Percentiles rank a stretch among this genome's conserved stretches.
Evolutionary conservation across 2,329 filamentous ascomycete genomes (phyloP).

Genomic region (Lasiodiplodia hormozganensis): DNA sequence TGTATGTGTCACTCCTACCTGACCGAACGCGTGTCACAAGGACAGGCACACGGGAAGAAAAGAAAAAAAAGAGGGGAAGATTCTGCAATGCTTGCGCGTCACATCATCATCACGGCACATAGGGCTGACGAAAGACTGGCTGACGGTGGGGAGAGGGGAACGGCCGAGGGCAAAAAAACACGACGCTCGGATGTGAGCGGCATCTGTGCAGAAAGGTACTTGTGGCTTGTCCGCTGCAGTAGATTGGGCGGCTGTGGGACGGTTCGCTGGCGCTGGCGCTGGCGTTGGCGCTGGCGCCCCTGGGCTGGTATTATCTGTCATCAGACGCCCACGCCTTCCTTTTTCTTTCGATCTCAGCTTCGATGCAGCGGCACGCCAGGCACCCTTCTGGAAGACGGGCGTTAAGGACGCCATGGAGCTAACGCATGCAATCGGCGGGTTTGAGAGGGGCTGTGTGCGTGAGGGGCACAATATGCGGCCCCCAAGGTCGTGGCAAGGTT

Average conservation of each 20-base stretch:
- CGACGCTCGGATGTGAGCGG: not conserved
- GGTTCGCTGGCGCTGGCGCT: not conserved
- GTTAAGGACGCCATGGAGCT: not conserved
- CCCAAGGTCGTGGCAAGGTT: slow-evolving; percentile 3
- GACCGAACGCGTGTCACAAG: not conserved
- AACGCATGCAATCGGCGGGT: slow-evolving; percentile 10
- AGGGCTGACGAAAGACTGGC: not conserved
- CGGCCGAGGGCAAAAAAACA: not conserved
- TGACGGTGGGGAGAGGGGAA: not conserved
- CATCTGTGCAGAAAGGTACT: not conserved
- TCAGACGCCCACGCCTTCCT: not conserved
- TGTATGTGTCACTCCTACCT: not conserved
- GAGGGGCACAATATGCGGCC: not conserved
- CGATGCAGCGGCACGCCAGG: too few species aligned
- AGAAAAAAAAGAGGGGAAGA: not conserved
- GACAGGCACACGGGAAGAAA: not conserved
- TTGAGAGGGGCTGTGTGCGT: too few species aligned
- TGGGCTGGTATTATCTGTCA: not conserved
- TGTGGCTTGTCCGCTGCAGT: too few species aligned
- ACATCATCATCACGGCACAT: not conserved
- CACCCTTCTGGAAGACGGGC: not conserved
- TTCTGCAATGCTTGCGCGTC: not conserved
- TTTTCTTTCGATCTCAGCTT: too few species aligned
- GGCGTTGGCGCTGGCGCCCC: not conserved
- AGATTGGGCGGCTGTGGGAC: not conserved